Evolutionary conservation across 257 asterid genomes (phyloP).

Genomic region (Rauvolfia tetraphylla): DNA sequence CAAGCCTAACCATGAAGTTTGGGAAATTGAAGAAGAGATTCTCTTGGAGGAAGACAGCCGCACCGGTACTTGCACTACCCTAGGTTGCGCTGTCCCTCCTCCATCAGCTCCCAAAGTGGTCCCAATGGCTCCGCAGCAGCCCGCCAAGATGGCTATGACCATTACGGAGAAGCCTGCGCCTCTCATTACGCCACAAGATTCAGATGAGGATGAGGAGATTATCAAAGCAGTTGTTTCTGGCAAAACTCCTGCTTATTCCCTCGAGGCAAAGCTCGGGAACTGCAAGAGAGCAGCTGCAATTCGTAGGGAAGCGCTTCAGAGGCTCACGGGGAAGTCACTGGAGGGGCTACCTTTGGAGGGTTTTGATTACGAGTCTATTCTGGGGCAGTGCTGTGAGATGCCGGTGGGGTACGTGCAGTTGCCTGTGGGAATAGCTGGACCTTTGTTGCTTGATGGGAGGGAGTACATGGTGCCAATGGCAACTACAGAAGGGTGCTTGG

Average conservation of each 20-base stretch:
- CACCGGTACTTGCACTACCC: constrained; percentile 24
- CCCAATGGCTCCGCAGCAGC: constrained; percentile 20
- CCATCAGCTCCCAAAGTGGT: constrained; percentile 8
- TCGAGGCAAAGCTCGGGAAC: constrained; percentile 52
- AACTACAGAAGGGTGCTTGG: constrained; percentile 58
- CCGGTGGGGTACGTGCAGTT: constrained; percentile 62
- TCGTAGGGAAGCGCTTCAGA: constrained; percentile 51
- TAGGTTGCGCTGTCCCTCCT: constrained; percentile 27
- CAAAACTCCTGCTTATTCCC: constrained; percentile 39
- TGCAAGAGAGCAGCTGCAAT: constrained; percentile 44
- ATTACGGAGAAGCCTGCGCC: constrained; percentile 18
- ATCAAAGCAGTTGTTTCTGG: constrained; percentile 37
- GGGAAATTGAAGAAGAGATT: constrained; percentile 40
- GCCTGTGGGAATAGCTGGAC: constrained; percentile 64
- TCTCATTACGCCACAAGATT: constrained; percentile 12
- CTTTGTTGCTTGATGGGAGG: constrained; percentile 50
- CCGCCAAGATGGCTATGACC: constrained; percentile 13
- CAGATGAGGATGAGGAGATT: constrained; percentile 43
- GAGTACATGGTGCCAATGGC: constrained; percentile 62
- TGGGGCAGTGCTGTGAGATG: constrained; percentile 71
- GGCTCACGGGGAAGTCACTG: constrained; percentile 44
- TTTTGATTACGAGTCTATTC: constrained; percentile 46
- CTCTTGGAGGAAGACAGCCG: constrained; percentile 31
- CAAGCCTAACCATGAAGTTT: constrained; percentile 28
- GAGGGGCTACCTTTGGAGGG: constrained; percentile 57